Evolutionary conservation across 169 alveolate species (phyloP).

Genomic region (Hepatocystis sp.): DNA sequence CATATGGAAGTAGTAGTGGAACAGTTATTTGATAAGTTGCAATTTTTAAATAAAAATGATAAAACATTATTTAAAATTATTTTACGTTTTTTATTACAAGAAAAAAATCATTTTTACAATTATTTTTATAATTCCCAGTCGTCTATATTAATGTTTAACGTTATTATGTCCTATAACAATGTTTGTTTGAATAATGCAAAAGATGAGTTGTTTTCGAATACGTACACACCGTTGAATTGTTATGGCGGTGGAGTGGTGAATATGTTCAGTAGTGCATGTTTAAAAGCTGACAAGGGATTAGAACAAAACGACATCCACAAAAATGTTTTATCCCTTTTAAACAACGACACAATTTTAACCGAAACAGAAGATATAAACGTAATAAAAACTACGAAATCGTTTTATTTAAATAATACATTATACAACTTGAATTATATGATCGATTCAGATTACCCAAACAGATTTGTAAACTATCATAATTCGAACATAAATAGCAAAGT

Average conservation of each 20-base stretch:
- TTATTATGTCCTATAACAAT: conserved; percentile 44
- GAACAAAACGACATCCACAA: too few relatives aligned
- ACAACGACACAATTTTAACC: too few relatives aligned
- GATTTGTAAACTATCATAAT: conserved; percentile 29
- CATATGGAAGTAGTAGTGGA: conserved; percentile 3
- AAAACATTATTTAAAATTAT: conserved; percentile 19
- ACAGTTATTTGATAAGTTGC: conserved; percentile 11
- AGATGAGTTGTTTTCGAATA: conserved; percentile 9
- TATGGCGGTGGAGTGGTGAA: not conserved
- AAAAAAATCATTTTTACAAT: conserved; percentile 52
- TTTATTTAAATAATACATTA: conserved; percentile 45
- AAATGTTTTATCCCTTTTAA: too few relatives aligned
- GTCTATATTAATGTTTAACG: conserved; percentile 52
- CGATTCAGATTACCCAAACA: conserved; percentile 7
- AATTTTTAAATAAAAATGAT: conserved; percentile 38
- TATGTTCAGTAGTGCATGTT: too few relatives aligned
- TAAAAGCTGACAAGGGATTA: too few relatives aligned
- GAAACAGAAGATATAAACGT: too few relatives aligned
- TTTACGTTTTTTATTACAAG: conserved; percentile 48
- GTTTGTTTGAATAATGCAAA: conserved; percentile 22
- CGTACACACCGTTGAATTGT: conserved; percentile 12
- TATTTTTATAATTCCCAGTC: conserved; percentile 33
- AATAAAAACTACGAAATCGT: too few relatives aligned
- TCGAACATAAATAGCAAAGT: conserved; percentile 27
- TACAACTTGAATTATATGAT: conserved; percentile 7